Conservation (phyloP, 768 basidiomycete genomes). For the Clitopilus passeckerianus region DNA sequence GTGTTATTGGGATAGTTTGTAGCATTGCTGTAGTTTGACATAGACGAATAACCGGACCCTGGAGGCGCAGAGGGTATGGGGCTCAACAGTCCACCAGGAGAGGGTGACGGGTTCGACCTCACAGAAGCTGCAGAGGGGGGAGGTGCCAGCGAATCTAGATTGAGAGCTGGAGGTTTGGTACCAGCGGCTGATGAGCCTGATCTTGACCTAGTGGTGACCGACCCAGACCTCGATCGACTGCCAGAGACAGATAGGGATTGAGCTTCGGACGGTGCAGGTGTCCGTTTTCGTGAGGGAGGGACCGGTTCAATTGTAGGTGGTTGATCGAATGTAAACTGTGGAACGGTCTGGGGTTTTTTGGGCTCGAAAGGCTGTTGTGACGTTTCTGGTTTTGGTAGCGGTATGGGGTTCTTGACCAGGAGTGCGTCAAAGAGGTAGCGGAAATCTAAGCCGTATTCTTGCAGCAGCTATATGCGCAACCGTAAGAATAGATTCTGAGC, state of each 20-base stretch:
- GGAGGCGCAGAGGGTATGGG: conserved; percentile 11
- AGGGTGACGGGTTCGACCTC: conserved; percentile 12
- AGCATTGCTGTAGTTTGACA: conserved; percentile 8
- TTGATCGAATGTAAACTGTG: conserved; percentile 21
- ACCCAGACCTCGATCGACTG: background rate
- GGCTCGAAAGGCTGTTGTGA: conserved; percentile 18
- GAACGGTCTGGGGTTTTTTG: conserved; percentile 14
- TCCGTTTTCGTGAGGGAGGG: conserved; percentile 12
- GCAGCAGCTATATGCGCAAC: conserved; percentile 59
- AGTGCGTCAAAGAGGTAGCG: conserved; percentile 84
- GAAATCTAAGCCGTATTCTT: conserved; percentile 94
- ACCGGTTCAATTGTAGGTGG: conserved; percentile 18
- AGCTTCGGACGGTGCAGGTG: conserved; percentile 4
- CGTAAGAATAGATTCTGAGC: background rate
- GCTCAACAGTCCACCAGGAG: conserved; percentile 6
- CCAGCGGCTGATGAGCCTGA: background rate
- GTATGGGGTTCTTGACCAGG: conserved; percentile 25
- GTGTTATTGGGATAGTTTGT: conserved; percentile 1
- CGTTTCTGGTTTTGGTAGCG: conserved; percentile 37
- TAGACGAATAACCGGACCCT: conserved; percentile 9
- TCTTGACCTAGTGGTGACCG: background rate
- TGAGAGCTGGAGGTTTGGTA: conserved; percentile 1
- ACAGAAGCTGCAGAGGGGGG: conserved; percentile 10
- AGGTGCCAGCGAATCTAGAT: conserved; percentile 9
- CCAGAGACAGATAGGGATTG: background rate